A percentile compares a stretch with the other conserved stretches of the same genome.
Conservation (phyloP, 2,329 filamentous ascomycete genomes). For the Nemania abortiva region DNA sequence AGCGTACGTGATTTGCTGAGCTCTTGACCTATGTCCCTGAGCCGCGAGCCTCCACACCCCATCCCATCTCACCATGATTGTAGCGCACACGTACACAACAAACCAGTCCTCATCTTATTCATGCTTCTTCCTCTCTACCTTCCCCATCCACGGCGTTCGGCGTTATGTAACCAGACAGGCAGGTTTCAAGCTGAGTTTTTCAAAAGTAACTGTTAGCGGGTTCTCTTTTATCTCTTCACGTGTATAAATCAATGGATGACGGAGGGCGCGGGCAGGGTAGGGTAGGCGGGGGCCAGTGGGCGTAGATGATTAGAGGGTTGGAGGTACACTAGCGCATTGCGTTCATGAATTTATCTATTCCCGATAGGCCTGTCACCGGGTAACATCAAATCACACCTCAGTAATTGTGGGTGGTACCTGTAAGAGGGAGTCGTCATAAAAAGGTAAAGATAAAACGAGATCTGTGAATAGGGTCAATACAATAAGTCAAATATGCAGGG, state of each 20-base stretch:
- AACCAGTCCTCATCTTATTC: not conserved
- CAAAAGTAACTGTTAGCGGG: not conserved
- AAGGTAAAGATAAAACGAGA: no score
- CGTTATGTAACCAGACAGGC: not conserved
- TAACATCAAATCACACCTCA: not conserved
- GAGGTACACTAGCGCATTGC: not conserved
- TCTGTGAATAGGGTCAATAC: no score
- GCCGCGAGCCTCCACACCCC: not conserved
- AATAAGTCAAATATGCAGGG: no score
- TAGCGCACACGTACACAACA: no score
- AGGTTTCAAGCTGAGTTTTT: not conserved
- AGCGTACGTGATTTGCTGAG: slow-evolving; percentile 68
- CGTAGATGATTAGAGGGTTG: not conserved
- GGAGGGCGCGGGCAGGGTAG: no score
- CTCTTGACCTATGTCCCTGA: slow-evolving; percentile 53
- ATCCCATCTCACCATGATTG: no score
- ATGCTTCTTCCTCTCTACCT: not conserved
- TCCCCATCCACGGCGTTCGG: not conserved
- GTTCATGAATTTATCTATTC: not conserved
- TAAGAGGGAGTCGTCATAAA: not conserved
- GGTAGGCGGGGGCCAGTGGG: not conserved
- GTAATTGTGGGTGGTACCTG: not conserved
- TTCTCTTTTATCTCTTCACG: not conserved
- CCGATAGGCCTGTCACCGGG: not conserved
- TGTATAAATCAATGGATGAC: not conserved